phyloP scores from a whole-genome alignment of 2,329 filamentous ascomycete genomes.

The Phyllosticta paracitricarpa region DNA sequence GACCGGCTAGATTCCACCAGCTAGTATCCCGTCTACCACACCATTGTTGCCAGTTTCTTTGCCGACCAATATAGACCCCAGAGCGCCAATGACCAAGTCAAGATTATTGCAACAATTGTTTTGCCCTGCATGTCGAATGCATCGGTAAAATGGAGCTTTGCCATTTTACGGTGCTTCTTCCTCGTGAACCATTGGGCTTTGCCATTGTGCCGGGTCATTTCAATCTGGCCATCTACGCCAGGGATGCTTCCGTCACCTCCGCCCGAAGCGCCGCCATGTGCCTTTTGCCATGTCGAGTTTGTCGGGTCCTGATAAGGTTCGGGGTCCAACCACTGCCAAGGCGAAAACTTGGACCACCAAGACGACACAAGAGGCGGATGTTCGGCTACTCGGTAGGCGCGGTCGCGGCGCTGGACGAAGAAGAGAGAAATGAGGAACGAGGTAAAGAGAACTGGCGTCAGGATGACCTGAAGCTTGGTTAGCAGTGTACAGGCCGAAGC shows the following conservation, averaged over 20 bases:
- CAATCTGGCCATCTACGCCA: conserved; percentile 2
- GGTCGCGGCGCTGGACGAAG: conserved; percentile 51
- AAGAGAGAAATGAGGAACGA: conserved; percentile 57
- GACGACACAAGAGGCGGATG: conserved; percentile 24
- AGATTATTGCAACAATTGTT: conserved; percentile 42
- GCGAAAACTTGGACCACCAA: conserved; percentile 30
- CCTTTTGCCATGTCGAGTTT: conserved; percentile 19
- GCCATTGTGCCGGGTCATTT: background rate
- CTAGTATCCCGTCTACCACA: background rate
- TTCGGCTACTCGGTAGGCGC: conserved; percentile 34
- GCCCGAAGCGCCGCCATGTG: conserved; percentile 14
- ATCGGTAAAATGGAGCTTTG: conserved; percentile 52
- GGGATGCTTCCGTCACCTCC: conserved; percentile 10
- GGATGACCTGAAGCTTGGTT: conserved; percentile 30
- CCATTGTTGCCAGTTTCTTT: background rate
- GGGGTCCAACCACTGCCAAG: conserved; percentile 25
- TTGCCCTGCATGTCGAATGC: conserved; percentile 50
- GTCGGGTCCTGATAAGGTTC: conserved; percentile 34
- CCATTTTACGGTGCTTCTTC: conserved; percentile 44
- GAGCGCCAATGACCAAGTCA: conserved; percentile 30
- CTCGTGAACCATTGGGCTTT: conserved; percentile 25
- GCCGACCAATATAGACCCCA: conserved; percentile 17
- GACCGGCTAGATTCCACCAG: background rate
- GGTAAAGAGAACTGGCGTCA: conserved; percentile 54
- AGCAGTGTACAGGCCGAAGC: background rate